Conservation (phyloP, 2,329 filamentous ascomycete genomes). For the Apiospora marii region DNA sequence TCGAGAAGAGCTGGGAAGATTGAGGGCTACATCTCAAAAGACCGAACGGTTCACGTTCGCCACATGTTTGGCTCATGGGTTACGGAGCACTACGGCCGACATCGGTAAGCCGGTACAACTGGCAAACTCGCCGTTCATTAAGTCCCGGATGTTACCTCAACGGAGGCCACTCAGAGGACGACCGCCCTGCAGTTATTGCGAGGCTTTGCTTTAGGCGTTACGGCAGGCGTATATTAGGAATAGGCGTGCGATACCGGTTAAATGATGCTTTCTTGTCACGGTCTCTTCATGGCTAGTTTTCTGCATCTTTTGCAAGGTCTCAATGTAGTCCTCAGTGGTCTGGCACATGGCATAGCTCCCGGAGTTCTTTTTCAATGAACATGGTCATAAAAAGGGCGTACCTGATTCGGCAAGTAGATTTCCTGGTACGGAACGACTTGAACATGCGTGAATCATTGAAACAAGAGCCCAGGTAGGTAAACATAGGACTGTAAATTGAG, state of each 20-base stretch:
- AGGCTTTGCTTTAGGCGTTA: slow-evolving; percentile 20
- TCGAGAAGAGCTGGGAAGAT: slow-evolving; percentile 99
- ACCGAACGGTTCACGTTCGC: not conserved
- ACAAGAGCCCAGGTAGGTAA: not conserved
- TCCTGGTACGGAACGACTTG: not conserved
- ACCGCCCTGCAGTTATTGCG: not conserved
- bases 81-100: not conserved
- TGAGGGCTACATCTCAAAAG: slow-evolving; percentile 46
- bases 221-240: slow-evolving; percentile 1
- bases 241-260: slow-evolving; percentile 2
- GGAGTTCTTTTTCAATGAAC: slow-evolving; percentile 13
- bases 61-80: not conserved
- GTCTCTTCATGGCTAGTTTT: slow-evolving; percentile 10
- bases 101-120: not conserved
- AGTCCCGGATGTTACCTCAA: not conserved
- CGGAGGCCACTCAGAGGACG: not conserved
- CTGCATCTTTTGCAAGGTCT: slow-evolving; percentile 5
- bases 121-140: not conserved
- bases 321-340: slow-evolving; percentile 5
- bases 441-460: not conserved
- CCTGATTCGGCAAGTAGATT: not conserved
- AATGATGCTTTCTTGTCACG: slow-evolving; percentile 21
- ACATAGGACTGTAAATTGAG: not conserved
- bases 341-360: slow-evolving; percentile 21
- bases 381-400: not conserved